phyloP scores from a whole-genome alignment of 768 basidiomycete species.

The Mycena polygramma region DNA sequence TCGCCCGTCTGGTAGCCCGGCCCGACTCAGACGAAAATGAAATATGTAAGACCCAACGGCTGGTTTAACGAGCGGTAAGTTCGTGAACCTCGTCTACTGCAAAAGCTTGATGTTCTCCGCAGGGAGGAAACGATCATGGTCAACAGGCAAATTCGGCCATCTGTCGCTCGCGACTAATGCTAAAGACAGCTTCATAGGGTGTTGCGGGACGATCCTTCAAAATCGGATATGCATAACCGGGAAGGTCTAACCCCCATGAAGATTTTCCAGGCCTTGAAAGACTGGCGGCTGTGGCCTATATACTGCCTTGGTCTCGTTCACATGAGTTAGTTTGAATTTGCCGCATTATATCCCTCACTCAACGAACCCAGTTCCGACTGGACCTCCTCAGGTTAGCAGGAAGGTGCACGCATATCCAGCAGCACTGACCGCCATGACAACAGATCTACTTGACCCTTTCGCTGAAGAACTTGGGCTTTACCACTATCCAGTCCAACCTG shows the following conservation, averaged over 20 bases:
- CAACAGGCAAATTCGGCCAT: slow-evolving; percentile 52
- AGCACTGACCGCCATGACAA: slow-evolving; percentile 26
- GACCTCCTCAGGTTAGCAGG: slow-evolving; percentile 58
- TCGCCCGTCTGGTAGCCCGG: slow-evolving; percentile 56
- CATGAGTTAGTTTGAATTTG: slow-evolving; percentile 54
- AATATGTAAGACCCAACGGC: slow-evolving; percentile 69
- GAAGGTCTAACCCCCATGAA: slow-evolving; percentile 65
- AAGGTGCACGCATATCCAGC: slow-evolving; percentile 25
- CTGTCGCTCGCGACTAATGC: neutral
- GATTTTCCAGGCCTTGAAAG: slow-evolving; percentile 65
- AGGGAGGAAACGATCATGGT: slow-evolving; percentile 77
- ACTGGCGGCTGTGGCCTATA: slow-evolving; percentile 77
- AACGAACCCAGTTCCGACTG: slow-evolving; percentile 61
- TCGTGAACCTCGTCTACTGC: neutral
- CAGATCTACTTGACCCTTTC: slow-evolving; percentile 69
- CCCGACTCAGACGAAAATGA: slow-evolving; percentile 72
- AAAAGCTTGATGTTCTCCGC: neutral
- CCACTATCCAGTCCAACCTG: slow-evolving; percentile 72
- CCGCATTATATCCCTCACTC: neutral
- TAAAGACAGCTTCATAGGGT: slow-evolving; percentile 47
- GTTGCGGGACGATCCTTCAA: slow-evolving; percentile 74
- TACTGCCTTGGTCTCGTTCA: slow-evolving; percentile 69
- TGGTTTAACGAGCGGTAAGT: slow-evolving; percentile 74
- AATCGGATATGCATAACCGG: slow-evolving; percentile 81
- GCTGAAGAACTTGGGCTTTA: slow-evolving; percentile 72